Conservation (phyloP, 805 yeast genomes). For the Saturnispora hagleri region DNA sequence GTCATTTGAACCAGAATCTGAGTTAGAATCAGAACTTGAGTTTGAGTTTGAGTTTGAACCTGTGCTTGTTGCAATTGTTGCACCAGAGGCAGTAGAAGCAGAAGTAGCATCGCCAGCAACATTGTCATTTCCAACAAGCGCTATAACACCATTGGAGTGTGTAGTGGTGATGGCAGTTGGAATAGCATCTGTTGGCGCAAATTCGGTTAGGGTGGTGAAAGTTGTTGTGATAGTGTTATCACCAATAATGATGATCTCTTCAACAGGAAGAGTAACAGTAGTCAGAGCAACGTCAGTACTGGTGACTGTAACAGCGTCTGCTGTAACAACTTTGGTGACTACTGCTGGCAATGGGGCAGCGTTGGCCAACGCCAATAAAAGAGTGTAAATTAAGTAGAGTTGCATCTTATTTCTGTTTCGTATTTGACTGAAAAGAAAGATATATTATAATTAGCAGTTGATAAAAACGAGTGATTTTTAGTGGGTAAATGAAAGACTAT, state of each 20-base stretch:
- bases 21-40: not conserved
- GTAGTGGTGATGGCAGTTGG: slow-evolving; percentile 32
- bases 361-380: not conserved
- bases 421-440: not conserved
- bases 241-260: slow-evolving; percentile 26
- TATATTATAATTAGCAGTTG: not conserved
- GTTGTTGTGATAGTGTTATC: slow-evolving; percentile 6
- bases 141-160: slow-evolving; percentile 31
- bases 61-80: slow-evolving; percentile 1
- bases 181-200: not conserved
- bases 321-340: slow-evolving; percentile 20
- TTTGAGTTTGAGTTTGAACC: not conserved
- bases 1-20: not conserved
- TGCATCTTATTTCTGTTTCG: slow-evolving; percentile 2
- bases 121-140: slow-evolving; percentile 5
- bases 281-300: slow-evolving; percentile 2
- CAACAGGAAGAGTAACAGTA: slow-evolving; percentile 15
- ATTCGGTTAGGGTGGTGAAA: slow-evolving; percentile 1
- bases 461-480: not conserved
- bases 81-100: slow-evolving; percentile 6
- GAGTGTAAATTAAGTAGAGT: slow-evolving; percentile 2
- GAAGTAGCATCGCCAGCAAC: slow-evolving; percentile 7
- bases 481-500: not conserved
- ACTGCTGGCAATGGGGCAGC: slow-evolving; percentile 19
- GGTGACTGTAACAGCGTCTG: slow-evolving; percentile 18